Conservation (phyloP, 2,329 filamentous ascomycete genomes). For the Colletotrichum endophyticum region DNA sequence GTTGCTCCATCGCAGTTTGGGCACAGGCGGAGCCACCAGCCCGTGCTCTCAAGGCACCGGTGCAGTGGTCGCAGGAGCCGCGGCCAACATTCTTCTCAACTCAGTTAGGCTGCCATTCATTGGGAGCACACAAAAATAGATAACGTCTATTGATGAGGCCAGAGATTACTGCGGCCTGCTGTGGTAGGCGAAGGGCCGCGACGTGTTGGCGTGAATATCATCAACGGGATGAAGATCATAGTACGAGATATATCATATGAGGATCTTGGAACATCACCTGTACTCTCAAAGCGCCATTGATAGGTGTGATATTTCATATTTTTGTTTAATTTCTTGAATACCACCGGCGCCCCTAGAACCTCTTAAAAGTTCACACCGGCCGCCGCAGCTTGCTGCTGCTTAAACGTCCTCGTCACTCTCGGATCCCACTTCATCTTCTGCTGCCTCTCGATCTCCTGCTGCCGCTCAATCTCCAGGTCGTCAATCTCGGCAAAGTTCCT, state of each 20-base stretch:
- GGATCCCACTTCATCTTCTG: constrained; percentile 22
- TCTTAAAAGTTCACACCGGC: constrained; percentile 9
- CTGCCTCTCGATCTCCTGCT: constrained; percentile 15
- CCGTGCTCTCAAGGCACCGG: neutral
- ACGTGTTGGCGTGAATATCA: accelerated
- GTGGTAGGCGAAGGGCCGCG: neutral
- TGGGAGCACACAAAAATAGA: neutral
- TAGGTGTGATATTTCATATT: neutral
- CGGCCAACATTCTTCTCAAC: neutral
- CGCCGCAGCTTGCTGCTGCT: neutral
- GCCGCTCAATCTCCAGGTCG: constrained; percentile 13
- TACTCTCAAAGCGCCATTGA: accelerated
- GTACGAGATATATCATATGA: neutral
- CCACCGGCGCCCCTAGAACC: neutral
- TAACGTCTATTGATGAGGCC: accelerated
- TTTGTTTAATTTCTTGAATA: neutral
- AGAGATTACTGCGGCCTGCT: accelerated
- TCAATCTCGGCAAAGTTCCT: constrained; percentile 10
- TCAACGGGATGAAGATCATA: neutral
- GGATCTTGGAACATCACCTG: neutral
- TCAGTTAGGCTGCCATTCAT: neutral
- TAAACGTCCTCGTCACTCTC: neutral
- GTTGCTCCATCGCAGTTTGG: neutral
- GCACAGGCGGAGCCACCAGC: neutral
- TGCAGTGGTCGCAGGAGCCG: neutral